Evolutionary conservation across 345 rosid genomes (phyloP).

Genomic region (Lepidium didymum): DNA sequence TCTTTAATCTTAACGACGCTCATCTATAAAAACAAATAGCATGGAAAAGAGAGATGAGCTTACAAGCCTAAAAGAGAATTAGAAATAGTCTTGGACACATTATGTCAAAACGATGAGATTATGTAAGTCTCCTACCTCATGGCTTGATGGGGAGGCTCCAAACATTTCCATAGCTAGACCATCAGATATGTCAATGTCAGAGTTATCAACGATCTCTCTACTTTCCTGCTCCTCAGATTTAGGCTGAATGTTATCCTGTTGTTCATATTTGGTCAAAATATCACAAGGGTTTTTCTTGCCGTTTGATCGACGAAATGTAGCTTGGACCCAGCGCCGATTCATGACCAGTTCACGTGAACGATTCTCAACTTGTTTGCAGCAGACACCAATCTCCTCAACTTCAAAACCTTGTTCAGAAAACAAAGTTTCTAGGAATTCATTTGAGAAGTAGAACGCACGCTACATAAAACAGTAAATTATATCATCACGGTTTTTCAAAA

Average conservation of each 20-base stretch:
- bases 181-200: constrained; percentile 70
- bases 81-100: neutral
- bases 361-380: constrained; percentile 92
- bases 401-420: constrained; percentile 62
- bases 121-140: constrained; percentile 46
- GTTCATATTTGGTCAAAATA: constrained; percentile 18
- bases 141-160: constrained; percentile 45
- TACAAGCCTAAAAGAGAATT: neutral
- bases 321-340: constrained; percentile 97
- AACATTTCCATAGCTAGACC: constrained; percentile 78
- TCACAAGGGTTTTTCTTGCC: constrained; percentile 5
- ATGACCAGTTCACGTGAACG: constrained; percentile 77
- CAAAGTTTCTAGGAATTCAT: constrained; percentile 61
- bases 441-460: constrained; percentile 89
- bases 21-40: constrained; percentile 30
- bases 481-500: neutral
- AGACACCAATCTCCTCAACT: constrained; percentile 65
- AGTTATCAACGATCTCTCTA: constrained; percentile 19
- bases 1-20: constrained; percentile 41
- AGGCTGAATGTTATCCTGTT: constrained; percentile 16
- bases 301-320: constrained; percentile 48
- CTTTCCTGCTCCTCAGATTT: constrained; percentile 15
- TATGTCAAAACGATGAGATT: neutral
- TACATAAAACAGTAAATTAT: constrained; percentile 22
- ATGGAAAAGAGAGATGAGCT: neutral